Evolutionary conservation across 2,329 filamentous ascomycete genomes (phyloP), one percentile per base, ranked within the genome.

Genomic region (Podosphaera xanthii): DNA sequence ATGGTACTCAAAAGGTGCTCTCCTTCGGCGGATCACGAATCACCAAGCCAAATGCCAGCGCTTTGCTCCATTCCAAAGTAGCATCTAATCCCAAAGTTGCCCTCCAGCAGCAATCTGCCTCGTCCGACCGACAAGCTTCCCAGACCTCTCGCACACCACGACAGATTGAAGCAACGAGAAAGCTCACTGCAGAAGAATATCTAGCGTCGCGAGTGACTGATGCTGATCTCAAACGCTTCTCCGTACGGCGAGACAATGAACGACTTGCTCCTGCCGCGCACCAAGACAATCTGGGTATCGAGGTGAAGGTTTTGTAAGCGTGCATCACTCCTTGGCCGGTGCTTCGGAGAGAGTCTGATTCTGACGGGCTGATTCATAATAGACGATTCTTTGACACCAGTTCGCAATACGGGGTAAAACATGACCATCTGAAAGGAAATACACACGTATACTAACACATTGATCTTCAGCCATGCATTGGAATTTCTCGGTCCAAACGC

Each of bases 351-450:
- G 4, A 31, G 6, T 52, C 33, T 6, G 7, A 9, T 31, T 2
- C 33, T 52, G 22, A 52, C 49, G 5, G 10, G 30, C 33, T 30
- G 30, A 33, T 30, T 10, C 14, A 52, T 22, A 5, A 31, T 31
- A 34, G 22, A n/a, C 77, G 91, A 63, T 87, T 95, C 69, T 98
- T 92, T 72, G 92, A 98, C 70, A 84, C 94, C 64, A 92, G 84
- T 67, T 87, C 80, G 61, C 87, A 95, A 67, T 98, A 87, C 70
- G 92, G 92, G 60, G 89, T 94, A 80, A 74, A 86, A 81, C 57
- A 50, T 40, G 48, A 31, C 52, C n/a, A 12, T 7, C 57, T 34
- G 44, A 52, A 1, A 42, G 38, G n/a, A 34, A 9, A 7, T 12
- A 9, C 30, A 12, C 22, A 5, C 30, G 5, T 12, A 31, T 2